Evolutionary conservation across 805 yeast species (phyloP), one percentile per base, ranked within the genome.

Genomic region (Blastobotrys mokoenaii): DNA sequence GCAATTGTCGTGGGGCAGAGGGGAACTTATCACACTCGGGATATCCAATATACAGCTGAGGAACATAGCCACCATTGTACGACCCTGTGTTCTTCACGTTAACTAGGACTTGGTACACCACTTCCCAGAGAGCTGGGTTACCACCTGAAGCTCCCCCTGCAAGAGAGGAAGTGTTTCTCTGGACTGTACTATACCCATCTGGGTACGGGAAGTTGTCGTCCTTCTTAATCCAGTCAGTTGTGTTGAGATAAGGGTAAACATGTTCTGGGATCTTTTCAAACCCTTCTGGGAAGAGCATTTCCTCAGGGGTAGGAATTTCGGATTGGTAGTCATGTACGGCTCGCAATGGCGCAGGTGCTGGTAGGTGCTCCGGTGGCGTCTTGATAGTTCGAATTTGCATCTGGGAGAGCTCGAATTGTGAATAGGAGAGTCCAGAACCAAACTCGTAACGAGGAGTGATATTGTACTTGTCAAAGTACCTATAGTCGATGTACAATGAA

Each of bases 391-490:
- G n/a, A n/a, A n/a, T n/a, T n/a, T n/a, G n/a, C n/a, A n/a, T n/a
- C n/a, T 58, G 62, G n/a, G 61, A 53, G 31, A 68, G 48, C 3
- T 61, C 50, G 49, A 64, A 67, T 38, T 64, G 65, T 2, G 82
- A 67, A 55, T 76, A 79, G 1, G 82, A 74, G 39, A 79, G 61
- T 6, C 84, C 84, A 62, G 56, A 76, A 2, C 84, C 84, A 59
- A 80, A 80, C 49, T 76, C 82, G 56, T 60, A 80, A 40, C 82
- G 61, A 16, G 83, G 82, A 50, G 68, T 67, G 37, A 77, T 72
- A 45, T 73, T 69, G 49, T 73, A 68, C 56, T 74, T 73, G 52
- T 77, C 81, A 59, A 78, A 79, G 54, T 70, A 73, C 41, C 77
- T 63, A 63, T 80, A 79, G 57, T 77, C 84, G 44, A 75, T 54